phyloP scores from a whole-genome alignment of 176 grass and related monocot genomes.

The Tillandsia fasciculata region DNA sequence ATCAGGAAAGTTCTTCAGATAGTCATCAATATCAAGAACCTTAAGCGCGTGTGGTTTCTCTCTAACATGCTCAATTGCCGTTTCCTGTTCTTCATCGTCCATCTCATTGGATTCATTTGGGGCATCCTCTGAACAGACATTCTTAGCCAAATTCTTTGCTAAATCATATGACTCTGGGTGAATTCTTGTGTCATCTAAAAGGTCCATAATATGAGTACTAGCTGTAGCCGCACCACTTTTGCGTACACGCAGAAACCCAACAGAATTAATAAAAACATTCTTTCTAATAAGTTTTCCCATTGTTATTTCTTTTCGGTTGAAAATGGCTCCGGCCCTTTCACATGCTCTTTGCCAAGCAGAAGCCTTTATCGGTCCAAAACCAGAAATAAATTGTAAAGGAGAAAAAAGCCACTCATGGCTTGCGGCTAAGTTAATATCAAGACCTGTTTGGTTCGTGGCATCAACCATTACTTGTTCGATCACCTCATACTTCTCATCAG shows the following conservation, averaged over 20 bases:
- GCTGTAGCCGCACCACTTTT: slow-evolving; percentile 61
- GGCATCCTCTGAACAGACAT: slow-evolving; percentile 39
- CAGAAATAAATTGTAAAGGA: slow-evolving; percentile 80
- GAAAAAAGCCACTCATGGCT: slow-evolving; percentile 98
- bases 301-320: slow-evolving; percentile 77
- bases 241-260: slow-evolving; percentile 77
- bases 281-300: slow-evolving; percentile 52
- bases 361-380: slow-evolving; percentile 78
- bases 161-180: slow-evolving; percentile 93
- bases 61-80: slow-evolving; percentile 82
- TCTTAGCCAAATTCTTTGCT: slow-evolving; percentile 83
- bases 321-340: slow-evolving; percentile 70
- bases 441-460: slow-evolving; percentile 78
- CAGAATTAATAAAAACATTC: slow-evolving; percentile 87
- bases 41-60: slow-evolving; percentile 19
- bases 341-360: slow-evolving; percentile 76
- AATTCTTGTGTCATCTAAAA: slow-evolving; percentile 96
- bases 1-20: slow-evolving; percentile 55
- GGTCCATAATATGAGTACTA: slow-evolving; percentile 74
- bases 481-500: slow-evolving; percentile 91
- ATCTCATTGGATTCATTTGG: slow-evolving; percentile 56
- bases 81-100: slow-evolving; percentile 75
- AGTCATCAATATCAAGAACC: slow-evolving; percentile 41
- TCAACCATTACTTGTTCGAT: slow-evolving; percentile 98
- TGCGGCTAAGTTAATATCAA: slow-evolving; percentile 92